Percentiles rank a stretch among this genome's conserved stretches.
Evolutionary conservation across 441 rosid genomes (phyloP).

Genomic region (Corymbia citriodora): DNA sequence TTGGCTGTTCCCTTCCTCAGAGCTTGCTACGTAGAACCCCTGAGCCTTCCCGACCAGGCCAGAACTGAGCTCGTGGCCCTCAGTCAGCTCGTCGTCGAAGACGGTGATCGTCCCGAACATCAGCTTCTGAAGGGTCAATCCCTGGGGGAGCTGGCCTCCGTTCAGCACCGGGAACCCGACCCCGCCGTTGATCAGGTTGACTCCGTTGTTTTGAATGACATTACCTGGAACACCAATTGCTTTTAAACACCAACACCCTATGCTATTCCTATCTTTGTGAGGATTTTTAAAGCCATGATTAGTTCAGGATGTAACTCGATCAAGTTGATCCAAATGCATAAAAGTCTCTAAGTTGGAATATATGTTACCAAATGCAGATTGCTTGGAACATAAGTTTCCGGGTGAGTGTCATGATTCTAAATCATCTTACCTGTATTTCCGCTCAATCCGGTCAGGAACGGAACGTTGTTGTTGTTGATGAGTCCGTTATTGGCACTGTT

Average conservation of each 20-base stretch:
- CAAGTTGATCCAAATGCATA: not conserved
- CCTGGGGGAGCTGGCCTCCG: constrained; percentile 18
- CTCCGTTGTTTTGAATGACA: not conserved
- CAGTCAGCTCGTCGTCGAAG: constrained; percentile 21
- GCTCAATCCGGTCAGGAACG: not conserved
- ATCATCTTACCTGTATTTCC: not conserved
- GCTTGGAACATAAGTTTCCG: not conserved
- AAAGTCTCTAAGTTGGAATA: not conserved
- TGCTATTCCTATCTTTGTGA: not conserved
- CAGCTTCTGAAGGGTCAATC: constrained; percentile 7
- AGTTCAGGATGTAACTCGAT: not conserved
- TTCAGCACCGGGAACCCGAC: constrained; percentile 13
- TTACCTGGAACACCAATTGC: not conserved
- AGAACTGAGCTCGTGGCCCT: constrained; percentile 17
- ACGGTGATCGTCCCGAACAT: constrained; percentile 18
- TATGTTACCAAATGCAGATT: not conserved
- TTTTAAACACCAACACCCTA: not conserved
- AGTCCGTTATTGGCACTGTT: constrained; percentile 4
- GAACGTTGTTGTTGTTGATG: not conserved
- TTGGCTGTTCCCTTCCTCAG: constrained; percentile 24
- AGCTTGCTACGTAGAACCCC: constrained; percentile 28
- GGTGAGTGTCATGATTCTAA: not conserved
- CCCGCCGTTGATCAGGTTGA: not conserved
- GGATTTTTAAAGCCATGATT: not conserved
- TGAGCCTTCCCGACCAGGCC: constrained; percentile 25